phyloP scores from a whole-genome alignment of 208 protist genomes.

The Trypanosoma vivax region DNA sequence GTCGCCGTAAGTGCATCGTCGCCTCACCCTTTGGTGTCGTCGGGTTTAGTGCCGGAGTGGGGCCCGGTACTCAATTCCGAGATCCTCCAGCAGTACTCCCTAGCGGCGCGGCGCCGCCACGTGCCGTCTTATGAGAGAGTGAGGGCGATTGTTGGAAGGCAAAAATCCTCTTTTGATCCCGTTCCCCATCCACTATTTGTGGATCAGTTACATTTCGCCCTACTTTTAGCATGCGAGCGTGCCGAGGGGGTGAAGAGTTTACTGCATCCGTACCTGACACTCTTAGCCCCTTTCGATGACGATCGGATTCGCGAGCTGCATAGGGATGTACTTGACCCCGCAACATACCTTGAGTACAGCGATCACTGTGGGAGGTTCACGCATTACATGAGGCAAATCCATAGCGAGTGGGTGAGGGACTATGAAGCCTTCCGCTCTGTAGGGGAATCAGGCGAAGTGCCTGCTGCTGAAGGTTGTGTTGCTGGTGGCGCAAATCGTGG shows the following conservation, averaged over 20 bases:
- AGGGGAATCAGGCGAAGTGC: neutral
- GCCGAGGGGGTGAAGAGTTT: constrained; percentile 34
- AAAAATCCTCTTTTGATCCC: constrained; percentile 42
- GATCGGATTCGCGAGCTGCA: constrained; percentile 53
- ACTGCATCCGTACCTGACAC: constrained; percentile 37
- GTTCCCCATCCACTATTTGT: constrained; percentile 55
- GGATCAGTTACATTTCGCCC: constrained; percentile 55
- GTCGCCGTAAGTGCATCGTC: neutral
- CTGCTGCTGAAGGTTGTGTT: neutral
- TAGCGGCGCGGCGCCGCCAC: constrained; percentile 18
- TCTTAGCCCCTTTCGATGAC: constrained; percentile 45
- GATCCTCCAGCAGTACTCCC: constrained; percentile 23
- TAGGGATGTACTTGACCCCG: constrained; percentile 46
- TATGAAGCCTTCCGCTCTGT: constrained; percentile 12
- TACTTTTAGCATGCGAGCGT: constrained; percentile 47
- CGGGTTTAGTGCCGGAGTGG: neutral
- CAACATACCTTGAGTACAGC: constrained; percentile 49
- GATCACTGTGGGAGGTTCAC: constrained; percentile 44
- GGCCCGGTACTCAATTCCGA: constrained; percentile 34
- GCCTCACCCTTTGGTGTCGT: neutral
- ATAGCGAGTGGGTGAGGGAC: constrained; percentile 32
- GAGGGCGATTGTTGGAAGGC: constrained; percentile 17
- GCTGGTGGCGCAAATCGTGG: neutral
- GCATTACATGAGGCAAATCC: constrained; percentile 47
- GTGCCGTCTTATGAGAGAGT: constrained; percentile 28